Conservation (phyloP, 441 rosid genomes). For the Brassica balearica region DNA sequence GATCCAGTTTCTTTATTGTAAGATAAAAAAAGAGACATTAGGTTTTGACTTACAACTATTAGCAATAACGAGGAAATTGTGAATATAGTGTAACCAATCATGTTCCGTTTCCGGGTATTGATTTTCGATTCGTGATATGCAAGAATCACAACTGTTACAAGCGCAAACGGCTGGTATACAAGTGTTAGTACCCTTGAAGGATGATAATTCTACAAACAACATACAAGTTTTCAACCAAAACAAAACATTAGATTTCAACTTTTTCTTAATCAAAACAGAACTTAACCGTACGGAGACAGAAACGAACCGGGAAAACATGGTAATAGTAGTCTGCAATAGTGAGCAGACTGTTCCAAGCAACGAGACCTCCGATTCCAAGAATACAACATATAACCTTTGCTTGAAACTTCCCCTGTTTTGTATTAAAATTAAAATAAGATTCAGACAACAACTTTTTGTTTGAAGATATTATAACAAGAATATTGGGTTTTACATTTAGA, state of each 20-base stretch:
- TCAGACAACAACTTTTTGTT: background rate
- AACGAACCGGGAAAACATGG: constrained; percentile 59
- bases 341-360: constrained; percentile 76
- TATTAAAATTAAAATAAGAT: background rate
- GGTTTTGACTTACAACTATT: constrained; percentile 41
- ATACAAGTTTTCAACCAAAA: background rate
- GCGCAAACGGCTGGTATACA: constrained; percentile 76
- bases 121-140: constrained; percentile 42
- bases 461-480: background rate
- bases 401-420: constrained; percentile 54
- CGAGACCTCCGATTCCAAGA: constrained; percentile 73
- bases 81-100: constrained; percentile 49
- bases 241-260: background rate
- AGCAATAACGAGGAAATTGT: constrained; percentile 60
- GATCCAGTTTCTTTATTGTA: background rate
- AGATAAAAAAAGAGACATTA: background rate
- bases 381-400: constrained; percentile 66
- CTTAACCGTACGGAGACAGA: constrained; percentile 3
- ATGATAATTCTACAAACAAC: constrained; percentile 45
- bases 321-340: constrained; percentile 78
- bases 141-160: constrained; percentile 57
- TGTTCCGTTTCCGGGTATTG: constrained; percentile 52
- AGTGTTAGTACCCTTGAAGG: constrained; percentile 85
- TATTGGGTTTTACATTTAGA: background rate
- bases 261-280: background rate